phyloP scores from a whole-genome alignment of 352 stramenopile species.

The Phytophthora niederhauseri region DNA sequence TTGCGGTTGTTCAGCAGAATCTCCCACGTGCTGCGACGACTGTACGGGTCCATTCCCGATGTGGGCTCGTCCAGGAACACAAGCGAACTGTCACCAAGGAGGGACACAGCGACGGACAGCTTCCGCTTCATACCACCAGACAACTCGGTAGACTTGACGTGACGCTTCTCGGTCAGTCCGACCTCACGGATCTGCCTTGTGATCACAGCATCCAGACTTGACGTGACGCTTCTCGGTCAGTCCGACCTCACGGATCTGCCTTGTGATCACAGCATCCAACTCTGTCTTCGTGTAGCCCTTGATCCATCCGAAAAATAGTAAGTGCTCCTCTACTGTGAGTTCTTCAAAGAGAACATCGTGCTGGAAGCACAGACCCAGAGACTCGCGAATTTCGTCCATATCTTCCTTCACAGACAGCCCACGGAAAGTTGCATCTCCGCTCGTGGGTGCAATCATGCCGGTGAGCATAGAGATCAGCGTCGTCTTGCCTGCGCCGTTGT shows the following conservation, averaged over 20 bases:
- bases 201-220: slow-evolving; percentile 44
- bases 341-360: slow-evolving; percentile 83
- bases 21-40: slow-evolving; percentile 93
- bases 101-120: slow-evolving; percentile 89
- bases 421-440: slow-evolving; percentile 68
- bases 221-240: slow-evolving; percentile 65
- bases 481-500: slow-evolving; percentile 94
- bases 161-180: slow-evolving; percentile 65
- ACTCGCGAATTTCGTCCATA: slow-evolving; percentile 72
- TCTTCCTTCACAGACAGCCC: slow-evolving; percentile 78
- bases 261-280: slow-evolving; percentile 38
- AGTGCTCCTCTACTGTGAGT: slow-evolving; percentile 76
- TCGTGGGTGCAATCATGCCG: slow-evolving; percentile 66
- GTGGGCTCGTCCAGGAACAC: slow-evolving; percentile 94
- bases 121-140: slow-evolving; percentile 93
- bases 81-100: slow-evolving; percentile 86
- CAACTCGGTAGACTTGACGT: slow-evolving; percentile 59
- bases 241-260: slow-evolving; percentile 64
- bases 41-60: slow-evolving; percentile 96
- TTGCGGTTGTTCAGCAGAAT: slow-evolving; percentile 67
- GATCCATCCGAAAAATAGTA: slow-evolving; percentile 72
- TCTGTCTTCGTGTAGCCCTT: slow-evolving; percentile 55
- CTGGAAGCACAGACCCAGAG: slow-evolving; percentile 83
- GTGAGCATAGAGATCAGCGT: slow-evolving; percentile 94
- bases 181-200: slow-evolving; percentile 58